Evolutionary conservation across 164 flowering plant genomes (phyloP).

Genomic region (Umbilicus rupestris): DNA sequence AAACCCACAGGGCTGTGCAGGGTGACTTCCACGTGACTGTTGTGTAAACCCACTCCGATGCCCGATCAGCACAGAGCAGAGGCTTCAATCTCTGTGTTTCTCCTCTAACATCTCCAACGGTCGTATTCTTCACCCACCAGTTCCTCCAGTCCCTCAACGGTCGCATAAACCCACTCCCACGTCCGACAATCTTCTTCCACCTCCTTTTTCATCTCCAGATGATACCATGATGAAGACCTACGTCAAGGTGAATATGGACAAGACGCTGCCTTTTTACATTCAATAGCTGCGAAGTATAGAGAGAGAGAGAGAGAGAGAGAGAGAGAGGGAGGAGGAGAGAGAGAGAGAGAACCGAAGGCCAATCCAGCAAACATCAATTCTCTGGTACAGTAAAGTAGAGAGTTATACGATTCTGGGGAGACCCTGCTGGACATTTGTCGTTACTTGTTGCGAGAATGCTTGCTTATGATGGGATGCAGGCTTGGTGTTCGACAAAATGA

Average conservation of each 20-base stretch:
- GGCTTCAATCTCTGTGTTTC: background rate
- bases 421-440: background rate
- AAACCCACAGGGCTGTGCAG: background rate
- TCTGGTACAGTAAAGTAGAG: too few species aligned
- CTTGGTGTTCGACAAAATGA: constrained; percentile 13
- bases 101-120: constrained; percentile 36
- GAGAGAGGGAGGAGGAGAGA: too few species aligned
- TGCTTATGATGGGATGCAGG: constrained; percentile 12
- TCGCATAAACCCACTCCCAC: constrained; percentile 13
- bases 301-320: too few species aligned
- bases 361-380: too few species aligned
- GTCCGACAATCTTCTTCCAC: constrained; percentile 10
- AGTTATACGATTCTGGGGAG: constrained; percentile 1
- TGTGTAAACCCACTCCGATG: too few species aligned
- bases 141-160: constrained; percentile 48
- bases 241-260: background rate
- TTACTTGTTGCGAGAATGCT: constrained; percentile 12
- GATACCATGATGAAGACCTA: background rate
- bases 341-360: too few species aligned
- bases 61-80: too few species aligned
- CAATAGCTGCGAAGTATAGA: too few species aligned
- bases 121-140: constrained; percentile 41
- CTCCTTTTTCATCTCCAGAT: background rate
- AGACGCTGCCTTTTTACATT: background rate
- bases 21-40: background rate